Evolutionary conservation across 495 filamentous ascomycete species (phyloP).

Genomic region (Aspergillus cavernicola): DNA sequence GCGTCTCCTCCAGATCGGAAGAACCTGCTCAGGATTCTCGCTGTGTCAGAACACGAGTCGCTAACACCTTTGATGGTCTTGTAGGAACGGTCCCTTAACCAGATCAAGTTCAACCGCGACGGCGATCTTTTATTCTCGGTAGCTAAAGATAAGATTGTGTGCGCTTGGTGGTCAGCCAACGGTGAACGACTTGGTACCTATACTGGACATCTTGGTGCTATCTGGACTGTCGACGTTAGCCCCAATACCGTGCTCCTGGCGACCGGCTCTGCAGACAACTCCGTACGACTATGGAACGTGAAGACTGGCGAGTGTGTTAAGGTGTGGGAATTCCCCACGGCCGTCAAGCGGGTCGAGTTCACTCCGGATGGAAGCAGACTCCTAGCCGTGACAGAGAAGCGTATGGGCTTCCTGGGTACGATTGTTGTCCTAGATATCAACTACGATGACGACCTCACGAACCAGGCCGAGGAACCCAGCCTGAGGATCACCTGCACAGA

Average conservation of each 20-base stretch:
- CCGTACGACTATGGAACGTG: constrained; percentile 94
- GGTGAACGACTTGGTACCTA: constrained; percentile 95
- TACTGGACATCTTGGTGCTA: constrained; percentile 91
- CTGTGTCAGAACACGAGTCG: constrained; percentile 19
- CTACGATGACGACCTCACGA: constrained; percentile 55
- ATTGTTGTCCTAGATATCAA: constrained; percentile 87
- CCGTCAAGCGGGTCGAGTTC: constrained; percentile 96
- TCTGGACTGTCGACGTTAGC: constrained; percentile 98
- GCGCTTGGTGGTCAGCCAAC: constrained; percentile 91
- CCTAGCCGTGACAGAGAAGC: constrained; percentile 94
- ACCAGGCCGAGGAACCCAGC: constrained; percentile 75
- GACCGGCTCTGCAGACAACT: constrained; percentile 95
- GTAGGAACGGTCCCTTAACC: constrained; percentile 92
- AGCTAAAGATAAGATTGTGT: constrained; percentile 94
- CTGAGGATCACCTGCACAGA: constrained; percentile 86
- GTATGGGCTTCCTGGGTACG: constrained; percentile 89
- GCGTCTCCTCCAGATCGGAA: constrained; percentile 26
- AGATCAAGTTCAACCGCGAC: constrained; percentile 96
- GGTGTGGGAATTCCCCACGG: constrained; percentile 94
- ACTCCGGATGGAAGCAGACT: constrained; percentile 84
- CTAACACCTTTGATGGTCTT: constrained; percentile 12
- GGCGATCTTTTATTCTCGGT: constrained; percentile 97
- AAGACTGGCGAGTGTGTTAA: constrained; percentile 89
- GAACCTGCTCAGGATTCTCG: constrained; percentile 13
- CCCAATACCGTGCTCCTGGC: constrained; percentile 90